phyloP scores from a whole-genome alignment of 2,329 filamentous ascomycete species.

The Ilyonectria robusta region DNA sequence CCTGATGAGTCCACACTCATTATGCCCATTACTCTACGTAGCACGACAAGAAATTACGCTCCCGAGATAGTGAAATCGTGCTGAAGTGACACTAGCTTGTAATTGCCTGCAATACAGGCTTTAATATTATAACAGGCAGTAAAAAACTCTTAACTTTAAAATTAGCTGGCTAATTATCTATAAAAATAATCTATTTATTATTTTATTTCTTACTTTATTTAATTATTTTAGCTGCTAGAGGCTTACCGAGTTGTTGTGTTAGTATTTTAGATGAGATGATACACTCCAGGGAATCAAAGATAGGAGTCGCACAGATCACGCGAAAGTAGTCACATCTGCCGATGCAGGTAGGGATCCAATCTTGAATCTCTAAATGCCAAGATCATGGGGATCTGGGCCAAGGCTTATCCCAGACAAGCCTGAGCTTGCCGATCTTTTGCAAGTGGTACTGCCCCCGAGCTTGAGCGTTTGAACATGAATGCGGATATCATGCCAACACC shows the following conservation, averaged over 20 bases:
- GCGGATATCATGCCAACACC: background rate
- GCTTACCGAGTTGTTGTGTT: too few relatives aligned
- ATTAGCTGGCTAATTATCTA: too few relatives aligned
- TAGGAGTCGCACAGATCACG: background rate
- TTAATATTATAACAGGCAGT: too few relatives aligned
- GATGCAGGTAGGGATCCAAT: constrained; percentile 12
- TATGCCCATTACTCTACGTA: background rate
- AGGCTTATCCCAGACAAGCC: background rate
- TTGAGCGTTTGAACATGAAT: background rate
- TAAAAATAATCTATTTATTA: too few relatives aligned
- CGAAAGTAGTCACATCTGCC: constrained; percentile 4
- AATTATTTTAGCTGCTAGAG: too few relatives aligned
- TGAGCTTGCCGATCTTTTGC: background rate
- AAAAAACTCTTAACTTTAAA: too few relatives aligned
- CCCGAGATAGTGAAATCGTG: background rate
- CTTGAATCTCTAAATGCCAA: constrained; percentile 7
- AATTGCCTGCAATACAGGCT: too few relatives aligned
- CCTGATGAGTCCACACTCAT: background rate
- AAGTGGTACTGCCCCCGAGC: background rate
- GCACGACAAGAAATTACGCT: background rate
- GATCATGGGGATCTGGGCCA: background rate
- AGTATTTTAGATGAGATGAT: too few relatives aligned
- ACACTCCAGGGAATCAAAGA: background rate
- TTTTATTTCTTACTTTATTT: too few relatives aligned
- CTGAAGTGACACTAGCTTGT: background rate